Evolutionary conservation across 495 filamentous ascomycete genomes (phyloP).

Genomic region (Filosporella fistucella): DNA sequence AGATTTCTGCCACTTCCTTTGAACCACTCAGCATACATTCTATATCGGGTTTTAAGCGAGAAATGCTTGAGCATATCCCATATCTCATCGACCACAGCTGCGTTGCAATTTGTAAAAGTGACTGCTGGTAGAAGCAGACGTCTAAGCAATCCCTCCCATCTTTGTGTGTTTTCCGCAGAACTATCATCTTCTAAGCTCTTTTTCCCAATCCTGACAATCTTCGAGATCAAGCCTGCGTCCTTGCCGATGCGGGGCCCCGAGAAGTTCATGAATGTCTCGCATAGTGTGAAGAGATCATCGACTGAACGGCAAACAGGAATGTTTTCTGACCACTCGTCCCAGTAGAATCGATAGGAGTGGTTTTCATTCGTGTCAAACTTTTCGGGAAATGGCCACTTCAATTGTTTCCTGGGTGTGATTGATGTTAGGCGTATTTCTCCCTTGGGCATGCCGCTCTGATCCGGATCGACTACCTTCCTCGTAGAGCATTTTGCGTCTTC

Average conservation of each 20-base stretch:
- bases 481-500: constrained; percentile 28
- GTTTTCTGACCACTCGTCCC: constrained; percentile 95
- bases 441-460: constrained; percentile 60
- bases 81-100: constrained; percentile 76
- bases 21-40: constrained; percentile 91
- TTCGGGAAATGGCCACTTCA: constrained; percentile 78
- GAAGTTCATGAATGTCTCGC: constrained; percentile 76
- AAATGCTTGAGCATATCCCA: constrained; percentile 77
- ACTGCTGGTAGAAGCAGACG: constrained; percentile 79
- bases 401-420: constrained; percentile 51
- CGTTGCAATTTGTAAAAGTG: constrained; percentile 76
- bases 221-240: constrained; percentile 71
- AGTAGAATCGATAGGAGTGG: constrained; percentile 83
- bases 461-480: constrained; percentile 48
- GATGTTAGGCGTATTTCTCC: constrained; percentile 57
- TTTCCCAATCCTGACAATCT: constrained; percentile 75
- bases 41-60: constrained; percentile 71
- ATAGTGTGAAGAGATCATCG: constrained; percentile 86
- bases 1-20: constrained; percentile 68
- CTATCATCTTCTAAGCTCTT: constrained; percentile 65
- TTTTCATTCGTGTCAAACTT: constrained; percentile 67
- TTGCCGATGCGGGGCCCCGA: constrained; percentile 84
- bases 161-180: constrained; percentile 60
- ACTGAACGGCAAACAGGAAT: constrained; percentile 85
- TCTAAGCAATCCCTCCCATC: constrained; percentile 80